Percentiles rank a stretch among this genome's conserved stretches.
These are phyloP conservation scores for Crotalaria pallida DNA, from an alignment of 306 rosid genomes.

Conservation along the genomic window DNA sequence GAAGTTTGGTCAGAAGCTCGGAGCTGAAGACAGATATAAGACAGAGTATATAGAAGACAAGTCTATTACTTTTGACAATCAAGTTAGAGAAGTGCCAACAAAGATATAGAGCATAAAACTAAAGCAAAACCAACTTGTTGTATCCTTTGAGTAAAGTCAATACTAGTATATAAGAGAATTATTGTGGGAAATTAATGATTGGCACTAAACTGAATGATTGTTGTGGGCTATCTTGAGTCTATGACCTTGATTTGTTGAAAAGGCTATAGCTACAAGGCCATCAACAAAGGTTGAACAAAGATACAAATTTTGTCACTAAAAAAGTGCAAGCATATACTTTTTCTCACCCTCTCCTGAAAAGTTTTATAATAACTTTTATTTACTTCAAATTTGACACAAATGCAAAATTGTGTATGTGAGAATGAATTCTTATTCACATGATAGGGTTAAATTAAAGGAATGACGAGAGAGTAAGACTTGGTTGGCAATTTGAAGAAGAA, in stretches of 20 bases:
- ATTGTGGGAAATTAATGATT: constrained; percentile 18
- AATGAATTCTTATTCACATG: background rate
- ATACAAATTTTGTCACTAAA: background rate
- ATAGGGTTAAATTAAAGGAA: background rate
- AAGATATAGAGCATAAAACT: constrained; percentile 19
- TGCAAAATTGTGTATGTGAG: background rate
- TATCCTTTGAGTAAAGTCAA: background rate
- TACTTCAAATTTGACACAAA: background rate
- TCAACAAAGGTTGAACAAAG: constrained; percentile 2
- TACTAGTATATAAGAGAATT: background rate
- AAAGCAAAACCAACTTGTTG: constrained; percentile 24
- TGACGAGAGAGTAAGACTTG: background rate
- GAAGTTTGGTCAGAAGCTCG: constrained; percentile 36
- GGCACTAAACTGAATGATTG: constrained; percentile 15
- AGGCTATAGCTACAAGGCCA: constrained; percentile 19
- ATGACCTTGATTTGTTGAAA: constrained; percentile 21
- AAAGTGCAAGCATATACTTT: constrained; percentile 4
- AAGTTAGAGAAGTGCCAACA: constrained; percentile 34
- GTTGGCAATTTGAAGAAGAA: background rate
- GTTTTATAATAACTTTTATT: background rate
- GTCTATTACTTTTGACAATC: background rate
- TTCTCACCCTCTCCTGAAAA: background rate
- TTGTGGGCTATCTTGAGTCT: constrained; percentile 18
- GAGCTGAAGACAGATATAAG: constrained; percentile 23
- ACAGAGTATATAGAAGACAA: constrained; percentile 23